These are phyloP conservation scores for Echinochloa phyllopogon DNA, from an alignment of 176 grass and related monocot species.

Conservation along the genomic window DNA sequence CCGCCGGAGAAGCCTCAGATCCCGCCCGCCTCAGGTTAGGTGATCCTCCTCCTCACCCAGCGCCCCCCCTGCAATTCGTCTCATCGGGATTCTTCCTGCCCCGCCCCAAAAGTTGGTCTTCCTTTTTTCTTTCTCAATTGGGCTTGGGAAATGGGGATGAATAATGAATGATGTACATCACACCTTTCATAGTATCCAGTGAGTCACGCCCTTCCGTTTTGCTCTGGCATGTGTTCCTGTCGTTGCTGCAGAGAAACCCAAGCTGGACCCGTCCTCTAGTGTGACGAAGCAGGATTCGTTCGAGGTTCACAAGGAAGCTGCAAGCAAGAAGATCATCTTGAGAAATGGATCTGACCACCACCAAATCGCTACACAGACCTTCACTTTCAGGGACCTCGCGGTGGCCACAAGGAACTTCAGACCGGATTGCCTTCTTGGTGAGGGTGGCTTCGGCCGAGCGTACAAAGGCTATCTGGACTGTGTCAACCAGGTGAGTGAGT, in stretches of 20 bases:
- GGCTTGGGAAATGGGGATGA: not conserved
- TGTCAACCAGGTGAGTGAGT: constrained; percentile 65
- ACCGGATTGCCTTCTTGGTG: constrained; percentile 75
- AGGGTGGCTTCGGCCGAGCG: constrained; percentile 79
- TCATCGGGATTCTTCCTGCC: not conserved
- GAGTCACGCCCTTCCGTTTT: too few relatives aligned
- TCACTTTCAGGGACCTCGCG: constrained; percentile 70
- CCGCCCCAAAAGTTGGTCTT: not conserved
- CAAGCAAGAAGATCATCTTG: constrained; percentile 28
- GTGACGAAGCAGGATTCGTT: constrained; percentile 49
- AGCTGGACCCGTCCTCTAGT: constrained; percentile 17
- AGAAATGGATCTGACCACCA: constrained; percentile 48
- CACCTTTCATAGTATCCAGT: not conserved
- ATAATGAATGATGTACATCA: too few relatives aligned
- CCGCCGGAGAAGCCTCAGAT: constrained; percentile 54
- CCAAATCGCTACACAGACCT: constrained; percentile 70
- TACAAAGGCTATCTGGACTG: constrained; percentile 74
- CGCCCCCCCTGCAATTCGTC: too few relatives aligned
- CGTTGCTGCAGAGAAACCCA: constrained; percentile 45
- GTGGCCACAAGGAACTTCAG: constrained; percentile 68
- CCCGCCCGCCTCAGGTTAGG: constrained; percentile 59
- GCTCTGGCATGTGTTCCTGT: constrained; percentile 1
- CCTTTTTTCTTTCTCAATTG: not conserved
- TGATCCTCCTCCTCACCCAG: constrained; percentile 29
- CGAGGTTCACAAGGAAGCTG: constrained; percentile 39